Evolutionary conservation across 139 green algal genomes (phyloP).

Genomic region (Axilococcus clingmanii): DNA sequence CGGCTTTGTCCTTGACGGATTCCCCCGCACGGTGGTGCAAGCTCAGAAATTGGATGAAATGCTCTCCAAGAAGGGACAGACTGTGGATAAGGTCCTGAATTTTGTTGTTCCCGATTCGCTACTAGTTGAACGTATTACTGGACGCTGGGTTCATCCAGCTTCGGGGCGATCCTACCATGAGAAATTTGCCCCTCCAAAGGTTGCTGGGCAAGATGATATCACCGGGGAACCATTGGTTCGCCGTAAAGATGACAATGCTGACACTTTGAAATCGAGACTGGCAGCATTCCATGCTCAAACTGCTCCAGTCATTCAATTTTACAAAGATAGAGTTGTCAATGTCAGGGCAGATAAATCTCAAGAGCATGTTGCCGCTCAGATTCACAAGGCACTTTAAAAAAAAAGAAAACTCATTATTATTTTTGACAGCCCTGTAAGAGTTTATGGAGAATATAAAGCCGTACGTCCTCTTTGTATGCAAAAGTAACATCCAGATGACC

Average conservation of each 20-base stretch:
- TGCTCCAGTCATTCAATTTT: slow-evolving; percentile 64
- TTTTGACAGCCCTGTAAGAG: neutral
- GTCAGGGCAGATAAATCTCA: slow-evolving; percentile 51
- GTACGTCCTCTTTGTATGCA: slow-evolving; percentile 46
- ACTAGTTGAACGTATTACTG: slow-evolving; percentile 86
- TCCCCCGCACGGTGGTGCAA: slow-evolving; percentile 71
- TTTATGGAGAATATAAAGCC: slow-evolving; percentile 30
- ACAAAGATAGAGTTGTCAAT: slow-evolving; percentile 42
- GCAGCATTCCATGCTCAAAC: slow-evolving; percentile 88
- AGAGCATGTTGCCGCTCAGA: slow-evolving; percentile 46
- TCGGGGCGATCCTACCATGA: slow-evolving; percentile 91
- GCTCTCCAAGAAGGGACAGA: slow-evolving; percentile 56
- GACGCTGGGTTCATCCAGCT: slow-evolving; percentile 82
- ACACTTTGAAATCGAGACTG: slow-evolving; percentile 87
- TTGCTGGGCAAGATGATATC: slow-evolving; percentile 59
- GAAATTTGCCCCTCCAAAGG: slow-evolving; percentile 87
- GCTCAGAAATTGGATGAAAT: slow-evolving; percentile 92
- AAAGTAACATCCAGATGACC: slow-evolving; percentile 90
- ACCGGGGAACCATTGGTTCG: slow-evolving; percentile 90
- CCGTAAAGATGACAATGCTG: slow-evolving; percentile 97
- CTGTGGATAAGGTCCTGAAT: slow-evolving; percentile 90
- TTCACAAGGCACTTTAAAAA: slow-evolving; percentile 33
- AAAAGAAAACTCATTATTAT: neutral
- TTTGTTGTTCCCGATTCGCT: slow-evolving; percentile 84
- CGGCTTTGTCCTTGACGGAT: slow-evolving; percentile 97